Evolutionary conservation across 352 stramenopile species (phyloP).

Genomic region (Phytophthora ohioensis): DNA sequence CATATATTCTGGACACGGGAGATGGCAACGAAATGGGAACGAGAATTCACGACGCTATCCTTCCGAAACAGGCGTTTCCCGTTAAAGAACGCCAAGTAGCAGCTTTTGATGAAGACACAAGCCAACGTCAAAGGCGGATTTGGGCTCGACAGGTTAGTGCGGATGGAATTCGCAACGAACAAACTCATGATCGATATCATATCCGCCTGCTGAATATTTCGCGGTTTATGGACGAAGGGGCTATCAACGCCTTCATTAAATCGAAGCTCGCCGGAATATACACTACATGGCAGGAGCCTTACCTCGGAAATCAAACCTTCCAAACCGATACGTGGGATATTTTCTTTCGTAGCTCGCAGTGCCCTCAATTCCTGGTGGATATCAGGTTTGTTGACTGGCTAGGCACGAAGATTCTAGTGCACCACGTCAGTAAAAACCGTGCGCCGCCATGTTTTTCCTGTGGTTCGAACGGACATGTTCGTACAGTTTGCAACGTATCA

Average conservation of each 20-base stretch:
- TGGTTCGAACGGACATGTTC: not conserved
- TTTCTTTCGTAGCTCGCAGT: not conserved
- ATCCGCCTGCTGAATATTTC: constrained; percentile 5
- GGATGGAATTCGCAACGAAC: constrained; percentile 3
- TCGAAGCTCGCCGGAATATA: not conserved
- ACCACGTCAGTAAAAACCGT: not conserved
- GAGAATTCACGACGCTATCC: not conserved
- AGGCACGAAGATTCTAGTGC: constrained; percentile 7
- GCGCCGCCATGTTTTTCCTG: constrained; percentile 2
- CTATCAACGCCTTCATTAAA: constrained; percentile 1
- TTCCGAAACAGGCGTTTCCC: constrained; percentile 2
- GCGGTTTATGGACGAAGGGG: not conserved
- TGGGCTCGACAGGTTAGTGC: constrained; percentile 6
- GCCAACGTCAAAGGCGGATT: not conserved
- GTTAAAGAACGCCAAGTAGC: not conserved
- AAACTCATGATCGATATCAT: constrained; percentile 1
- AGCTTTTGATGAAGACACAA: not conserved
- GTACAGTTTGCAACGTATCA: not conserved
- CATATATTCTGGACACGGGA: constrained; percentile 13
- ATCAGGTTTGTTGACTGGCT: constrained; percentile 4
- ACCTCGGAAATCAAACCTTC: not conserved
- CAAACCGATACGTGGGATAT: constrained; percentile 8
- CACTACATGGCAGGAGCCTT: constrained; percentile 8
- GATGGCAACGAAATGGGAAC: not conserved
- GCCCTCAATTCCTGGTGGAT: not conserved